phyloP scores from a whole-genome alignment of 2,329 filamentous ascomycete species.

The Trichoderma hamatum region DNA sequence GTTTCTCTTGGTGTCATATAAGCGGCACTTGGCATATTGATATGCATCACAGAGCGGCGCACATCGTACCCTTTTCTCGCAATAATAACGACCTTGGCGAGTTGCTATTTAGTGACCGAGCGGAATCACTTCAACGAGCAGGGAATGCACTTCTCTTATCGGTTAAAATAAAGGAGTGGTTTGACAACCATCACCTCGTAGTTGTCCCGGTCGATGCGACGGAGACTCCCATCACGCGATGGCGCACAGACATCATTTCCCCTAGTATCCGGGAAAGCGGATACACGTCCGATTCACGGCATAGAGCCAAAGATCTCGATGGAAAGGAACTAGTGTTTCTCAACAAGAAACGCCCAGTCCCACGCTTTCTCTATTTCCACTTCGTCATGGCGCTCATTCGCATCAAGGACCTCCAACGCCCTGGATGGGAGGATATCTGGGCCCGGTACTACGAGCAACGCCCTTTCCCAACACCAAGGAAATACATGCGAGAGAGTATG shows the following conservation, averaged over 20 bases:
- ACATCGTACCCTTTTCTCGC: neutral
- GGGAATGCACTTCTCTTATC: neutral
- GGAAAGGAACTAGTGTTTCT: neutral
- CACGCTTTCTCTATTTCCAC: slow-evolving; percentile 12
- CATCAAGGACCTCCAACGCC: neutral
- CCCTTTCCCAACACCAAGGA: neutral
- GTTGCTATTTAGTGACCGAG: neutral
- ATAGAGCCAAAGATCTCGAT: too few species aligned
- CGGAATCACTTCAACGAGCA: neutral
- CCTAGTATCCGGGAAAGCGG: neutral
- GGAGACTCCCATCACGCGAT: neutral
- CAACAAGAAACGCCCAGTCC: neutral
- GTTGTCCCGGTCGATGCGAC: neutral
- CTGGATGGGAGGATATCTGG: neutral
- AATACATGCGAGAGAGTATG: neutral
- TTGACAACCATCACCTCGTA: neutral
- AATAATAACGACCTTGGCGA: neutral
- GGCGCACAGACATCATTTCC: neutral
- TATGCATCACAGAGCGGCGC: too few species aligned
- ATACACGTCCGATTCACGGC: too few species aligned
- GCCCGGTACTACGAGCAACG: neutral
- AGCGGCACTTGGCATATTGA: neutral
- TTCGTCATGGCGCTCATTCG: neutral
- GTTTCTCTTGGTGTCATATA: neutral
- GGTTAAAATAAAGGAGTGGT: neutral